A percentile compares a stretch with the other conserved stretches of the same genome.
phyloP scores from a whole-genome alignment of 2,329 filamentous ascomycete genomes.

The Blumeriella jaapii region DNA sequence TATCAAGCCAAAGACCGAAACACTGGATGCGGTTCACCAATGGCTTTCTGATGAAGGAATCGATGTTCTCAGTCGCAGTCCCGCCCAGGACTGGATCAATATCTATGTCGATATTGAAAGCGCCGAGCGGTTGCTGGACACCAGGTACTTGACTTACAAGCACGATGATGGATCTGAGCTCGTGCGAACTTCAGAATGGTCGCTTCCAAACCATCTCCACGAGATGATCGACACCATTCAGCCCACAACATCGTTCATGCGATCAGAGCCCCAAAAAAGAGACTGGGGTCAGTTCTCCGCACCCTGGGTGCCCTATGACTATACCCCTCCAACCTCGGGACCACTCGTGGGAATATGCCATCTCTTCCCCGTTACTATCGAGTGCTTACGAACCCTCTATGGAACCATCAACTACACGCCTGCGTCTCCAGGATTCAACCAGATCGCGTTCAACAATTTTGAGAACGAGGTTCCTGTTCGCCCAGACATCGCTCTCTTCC shows the following conservation, averaged over 20 bases:
- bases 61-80: slow-evolving; percentile 32
- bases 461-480: slow-evolving; percentile 16
- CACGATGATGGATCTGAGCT: slow-evolving; percentile 41
- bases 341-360: slow-evolving; percentile 50
- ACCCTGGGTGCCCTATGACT: neutral
- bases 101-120: slow-evolving; percentile 38
- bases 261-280: slow-evolving; percentile 10
- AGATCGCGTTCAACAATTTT: slow-evolving; percentile 20
- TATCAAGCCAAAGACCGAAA: slow-evolving; percentile 40
- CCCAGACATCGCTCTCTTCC: slow-evolving; percentile 15
- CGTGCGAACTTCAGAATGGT: slow-evolving; percentile 44
- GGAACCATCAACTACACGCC: slow-evolving; percentile 15
- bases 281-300: neutral
- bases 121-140: slow-evolving; percentile 41
- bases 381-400: slow-evolving; percentile 20
- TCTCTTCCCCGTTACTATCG: slow-evolving; percentile 11
- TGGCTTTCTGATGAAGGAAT: slow-evolving; percentile 45
- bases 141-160: slow-evolving; percentile 40
- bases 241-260: slow-evolving; percentile 49
- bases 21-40: slow-evolving; percentile 39
- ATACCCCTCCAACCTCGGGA: neutral
- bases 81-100: slow-evolving; percentile 46
- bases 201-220: slow-evolving; percentile 44
- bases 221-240: slow-evolving; percentile 47
- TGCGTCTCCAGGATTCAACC: slow-evolving; percentile 12